phyloP scores from a whole-genome alignment of 2,329 filamentous ascomycete species.

The Sordariomycetes sp. region DNA sequence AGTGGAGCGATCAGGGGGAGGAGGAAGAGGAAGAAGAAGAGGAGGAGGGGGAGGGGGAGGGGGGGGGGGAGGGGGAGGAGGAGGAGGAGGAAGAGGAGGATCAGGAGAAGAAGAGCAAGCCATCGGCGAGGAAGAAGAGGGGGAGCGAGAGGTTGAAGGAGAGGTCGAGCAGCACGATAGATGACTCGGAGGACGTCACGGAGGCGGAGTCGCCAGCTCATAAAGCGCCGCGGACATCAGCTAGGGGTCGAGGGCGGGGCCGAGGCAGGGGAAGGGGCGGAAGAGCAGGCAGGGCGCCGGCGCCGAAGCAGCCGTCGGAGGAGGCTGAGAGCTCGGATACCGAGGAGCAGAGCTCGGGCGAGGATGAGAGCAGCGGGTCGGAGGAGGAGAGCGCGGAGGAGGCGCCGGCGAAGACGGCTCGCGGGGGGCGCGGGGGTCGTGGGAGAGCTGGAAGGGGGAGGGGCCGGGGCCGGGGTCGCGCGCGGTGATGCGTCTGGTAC shows the following conservation, averaged over 20 bases:
- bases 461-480: constrained; percentile 16
- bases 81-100: constrained; percentile 7
- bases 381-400: constrained; percentile 21
- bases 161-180: constrained; percentile 22
- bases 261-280: constrained; percentile 1
- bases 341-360: constrained; percentile 13
- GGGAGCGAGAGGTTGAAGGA: constrained; percentile 11
- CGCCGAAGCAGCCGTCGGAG: constrained; percentile 16
- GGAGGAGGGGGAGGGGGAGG: constrained; percentile 25
- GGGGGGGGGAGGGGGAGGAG: constrained; percentile 14
- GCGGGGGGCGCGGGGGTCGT: constrained; percentile 20
- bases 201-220: constrained; percentile 23
- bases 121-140: constrained; percentile 9
- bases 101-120: constrained; percentile 6
- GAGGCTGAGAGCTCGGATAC: constrained; percentile 15
- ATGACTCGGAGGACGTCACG: constrained; percentile 36
- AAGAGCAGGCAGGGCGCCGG: constrained; percentile 13
- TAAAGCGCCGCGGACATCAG: constrained; percentile 22
- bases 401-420: constrained; percentile 22
- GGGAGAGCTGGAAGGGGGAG: constrained; percentile 18
- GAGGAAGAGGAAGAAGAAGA: constrained; percentile 19
- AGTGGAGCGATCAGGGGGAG: not conserved
- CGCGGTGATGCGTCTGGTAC: constrained; percentile 6
- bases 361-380: constrained; percentile 13
- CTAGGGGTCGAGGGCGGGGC: constrained; percentile 12